Evolutionary conservation across 2,329 filamentous ascomycete species (phyloP), one percentile per base, ranked within the genome.

Genomic region (Neobulgaria alba): DNA sequence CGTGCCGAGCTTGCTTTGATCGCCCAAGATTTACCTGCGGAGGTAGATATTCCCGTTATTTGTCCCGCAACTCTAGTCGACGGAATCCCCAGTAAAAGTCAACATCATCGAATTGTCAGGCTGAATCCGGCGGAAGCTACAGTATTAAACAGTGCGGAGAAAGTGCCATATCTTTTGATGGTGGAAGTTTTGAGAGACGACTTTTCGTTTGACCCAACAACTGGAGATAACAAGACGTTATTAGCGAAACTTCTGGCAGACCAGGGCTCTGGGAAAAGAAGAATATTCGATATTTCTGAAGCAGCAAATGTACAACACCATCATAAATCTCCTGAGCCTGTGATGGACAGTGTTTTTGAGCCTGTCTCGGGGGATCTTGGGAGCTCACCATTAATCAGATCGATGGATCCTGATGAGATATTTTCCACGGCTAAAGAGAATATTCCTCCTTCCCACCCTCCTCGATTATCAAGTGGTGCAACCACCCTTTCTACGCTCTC

Each of bases 141-240:
- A 1, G 86, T 89, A 40, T 65, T 92, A 38, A 92, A 92, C 61
- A 92, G 85, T 58, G 85, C 85, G 3, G 85, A 92, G 60, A 84
- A 88, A 58, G 85, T 92, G 33, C 85, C 85, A 1, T 92, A 88
- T 61, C 63, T 92, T 36, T 70, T 92, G 19, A 89, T 92, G 84
- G 77, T 90, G 2, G 85, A 92, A 57, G 79, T 92, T 16, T 64
- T 92, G 35, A 70, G 81, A 17, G 85, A 90, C 50, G 85, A 92
- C 55, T 90, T 92, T 56, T 80, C 81, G 23, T 92, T 92, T 53
- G 80, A 90, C 52, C 83, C 85, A 0, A 77, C 82, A 21, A 81
- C 78, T 0, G 67, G 73, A 19, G 81, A 86, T 48, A 92, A 92
- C 52, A 72, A 82, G 55, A 70, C 75, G 38, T 64, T 92, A 16